Evolutionary conservation across 2,329 filamentous ascomycete species (phyloP), one percentile per base, ranked within the genome.

Genomic region (Aotearoamyces nothofagi): DNA sequence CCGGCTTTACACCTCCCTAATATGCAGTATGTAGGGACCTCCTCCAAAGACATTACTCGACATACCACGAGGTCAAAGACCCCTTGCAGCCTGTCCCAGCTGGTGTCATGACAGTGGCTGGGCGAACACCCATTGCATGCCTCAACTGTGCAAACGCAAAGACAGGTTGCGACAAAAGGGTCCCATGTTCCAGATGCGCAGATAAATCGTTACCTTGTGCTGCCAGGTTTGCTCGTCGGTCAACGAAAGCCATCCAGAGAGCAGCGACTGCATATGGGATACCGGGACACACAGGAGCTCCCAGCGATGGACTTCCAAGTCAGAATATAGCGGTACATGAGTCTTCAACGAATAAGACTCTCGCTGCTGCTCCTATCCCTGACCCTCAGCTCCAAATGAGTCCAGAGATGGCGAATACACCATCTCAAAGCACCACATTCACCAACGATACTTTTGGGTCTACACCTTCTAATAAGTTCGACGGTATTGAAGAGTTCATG

Each of bases 61-160:
- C 60, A 15, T 66, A 65, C 35, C 63, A 66, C 47, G 58, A 64
- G 42, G 53, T 52, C 5, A 53, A 55, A 40, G 58, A 62, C 29
- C 55, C 57, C 0, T 55, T 58, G 51, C 58, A 61, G 24, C 51
- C 57, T 3, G 40, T 54, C 7, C 52, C 58, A 1, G 59, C 55
- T 9, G 54, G 54, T n/a, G 46, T 58, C 3, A 53, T 55, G 4
- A 56, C 56, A 0, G 43, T 61, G 9, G 52, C 46, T 9, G 46
- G 51, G 15, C 46, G 52, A 25, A 58, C 54, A 7, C 57, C 56
- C 4, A 66, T 66, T 36, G 60, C 61, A 3, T 66, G 61, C 41
- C 49, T 54, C 24, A 59, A 60, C 35, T 66, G 61, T 33, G 57
- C 60, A 16, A 59, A 52, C 37, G 61, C 60, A 17, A 64, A 66